Conservation (phyloP, 1,284 basidiomycete genomes). For the Tausonia pullulans region DNA sequence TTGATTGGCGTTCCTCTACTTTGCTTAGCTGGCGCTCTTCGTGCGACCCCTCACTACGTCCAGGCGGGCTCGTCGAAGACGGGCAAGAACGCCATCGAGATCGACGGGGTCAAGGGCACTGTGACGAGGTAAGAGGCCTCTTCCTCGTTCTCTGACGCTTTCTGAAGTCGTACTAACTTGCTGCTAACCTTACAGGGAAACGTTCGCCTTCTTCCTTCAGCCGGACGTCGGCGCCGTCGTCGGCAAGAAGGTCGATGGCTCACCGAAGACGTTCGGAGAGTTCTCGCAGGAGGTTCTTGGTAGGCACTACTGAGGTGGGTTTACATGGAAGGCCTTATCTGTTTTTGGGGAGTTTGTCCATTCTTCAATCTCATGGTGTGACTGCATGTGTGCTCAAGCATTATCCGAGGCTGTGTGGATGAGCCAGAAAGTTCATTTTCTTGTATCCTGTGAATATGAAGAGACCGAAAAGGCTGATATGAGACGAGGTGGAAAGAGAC, state of each 20-base stretch:
- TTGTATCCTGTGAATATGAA: too few species aligned
- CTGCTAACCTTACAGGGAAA: slow-evolving; percentile 27
- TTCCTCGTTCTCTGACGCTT: too few species aligned
- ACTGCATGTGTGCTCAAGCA: too few species aligned
- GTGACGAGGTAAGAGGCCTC: slow-evolving; percentile 50
- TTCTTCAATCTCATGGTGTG: too few species aligned
- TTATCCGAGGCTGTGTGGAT: too few species aligned
- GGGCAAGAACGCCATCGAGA: slow-evolving; percentile 40
- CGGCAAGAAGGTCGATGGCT: slow-evolving; percentile 38
- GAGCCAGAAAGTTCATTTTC: too few species aligned
- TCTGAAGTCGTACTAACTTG: too few species aligned
- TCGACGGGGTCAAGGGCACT: slow-evolving; percentile 36
- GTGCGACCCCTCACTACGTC: slow-evolving; percentile 80
- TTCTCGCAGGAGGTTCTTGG: slow-evolving; percentile 74
- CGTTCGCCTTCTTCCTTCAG: slow-evolving; percentile 79
- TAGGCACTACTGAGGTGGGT: slow-evolving; percentile 46
- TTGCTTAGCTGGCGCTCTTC: slow-evolving; percentile 33
- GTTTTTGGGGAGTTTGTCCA: too few species aligned
- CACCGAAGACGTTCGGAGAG: slow-evolving; percentile 62
- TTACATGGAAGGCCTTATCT: too few species aligned
- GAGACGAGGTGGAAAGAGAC: too few species aligned
- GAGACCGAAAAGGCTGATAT: too few species aligned
- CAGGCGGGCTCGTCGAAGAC: slow-evolving; percentile 21
- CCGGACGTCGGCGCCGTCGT: slow-evolving; percentile 69
- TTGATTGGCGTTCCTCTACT: background rate